Percentiles rank a stretch among this genome's conserved stretches.
These are phyloP conservation scores for Rhodomyrtus tomentosa DNA, from an alignment of 345 rosid genomes.

Conservation along the genomic window DNA sequence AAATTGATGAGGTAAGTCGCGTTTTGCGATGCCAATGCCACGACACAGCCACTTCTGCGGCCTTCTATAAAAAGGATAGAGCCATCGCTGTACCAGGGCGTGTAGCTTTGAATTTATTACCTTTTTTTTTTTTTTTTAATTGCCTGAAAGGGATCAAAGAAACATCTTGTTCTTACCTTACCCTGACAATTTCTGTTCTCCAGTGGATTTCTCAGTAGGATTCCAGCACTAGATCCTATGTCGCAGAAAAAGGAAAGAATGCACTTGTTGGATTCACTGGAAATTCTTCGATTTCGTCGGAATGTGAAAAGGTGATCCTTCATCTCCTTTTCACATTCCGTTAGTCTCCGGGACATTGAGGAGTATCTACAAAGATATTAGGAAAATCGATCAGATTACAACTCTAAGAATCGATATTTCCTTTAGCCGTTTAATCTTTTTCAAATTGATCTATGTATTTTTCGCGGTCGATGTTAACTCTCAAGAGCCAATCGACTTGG, in stretches of 20 bases:
- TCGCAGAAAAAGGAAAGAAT: not conserved
- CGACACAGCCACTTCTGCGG: not conserved
- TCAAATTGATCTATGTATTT: not conserved
- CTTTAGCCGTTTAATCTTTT: not conserved
- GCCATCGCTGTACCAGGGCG: not conserved
- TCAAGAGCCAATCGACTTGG: not conserved
- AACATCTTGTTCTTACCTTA: not conserved
- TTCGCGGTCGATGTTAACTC: not conserved
- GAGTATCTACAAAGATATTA: no score
- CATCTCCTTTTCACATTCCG: no score
- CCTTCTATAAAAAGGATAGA: not conserved
- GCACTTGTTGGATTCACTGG: not conserved
- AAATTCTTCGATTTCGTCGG: not conserved
- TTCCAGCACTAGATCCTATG: not conserved
- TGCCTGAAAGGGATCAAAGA: rapidly evolving
- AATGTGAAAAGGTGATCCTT: not conserved
- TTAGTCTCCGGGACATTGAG: no score
- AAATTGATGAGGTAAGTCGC: not conserved
- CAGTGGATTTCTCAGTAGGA: rapidly evolving
- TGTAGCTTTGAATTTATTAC: not conserved
- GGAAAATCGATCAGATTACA: no score
- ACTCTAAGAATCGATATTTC: not conserved
- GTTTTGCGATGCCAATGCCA: not conserved
- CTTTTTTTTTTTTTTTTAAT: not conserved
- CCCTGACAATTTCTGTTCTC: not conserved